A percentile compares a stretch with the other conserved stretches of the same genome.
Evolutionary conservation across 1,284 basidiomycete genomes (phyloP).

Genomic region (Vanrija sp.): DNA sequence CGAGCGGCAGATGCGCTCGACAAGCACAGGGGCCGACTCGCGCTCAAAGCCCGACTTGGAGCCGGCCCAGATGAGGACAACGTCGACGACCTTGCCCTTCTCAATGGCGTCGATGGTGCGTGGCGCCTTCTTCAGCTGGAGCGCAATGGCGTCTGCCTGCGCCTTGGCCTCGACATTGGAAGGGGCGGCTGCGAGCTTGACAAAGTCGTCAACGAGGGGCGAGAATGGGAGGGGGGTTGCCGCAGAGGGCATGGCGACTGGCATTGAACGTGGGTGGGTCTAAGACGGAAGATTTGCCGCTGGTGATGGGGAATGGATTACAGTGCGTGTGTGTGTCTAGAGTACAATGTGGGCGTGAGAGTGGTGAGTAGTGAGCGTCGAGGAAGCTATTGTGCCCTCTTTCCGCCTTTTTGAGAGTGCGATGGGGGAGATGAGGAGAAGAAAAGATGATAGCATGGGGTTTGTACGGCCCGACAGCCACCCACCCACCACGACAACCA

Average conservation of each 20-base stretch:
- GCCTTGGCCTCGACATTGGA: constrained; percentile 47
- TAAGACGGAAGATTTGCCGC: too few species aligned
- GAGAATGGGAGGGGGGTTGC: constrained; percentile 40
- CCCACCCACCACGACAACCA: too few species aligned
- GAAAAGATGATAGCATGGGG: too few species aligned
- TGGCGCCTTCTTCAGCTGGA: constrained; percentile 39
- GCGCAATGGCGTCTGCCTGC: constrained; percentile 43
- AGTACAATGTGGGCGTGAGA: too few species aligned
- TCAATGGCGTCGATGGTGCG: constrained; percentile 38
- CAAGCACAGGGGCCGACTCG: constrained; percentile 82
- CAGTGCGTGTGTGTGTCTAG: too few species aligned
- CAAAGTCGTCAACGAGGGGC: constrained; percentile 34
- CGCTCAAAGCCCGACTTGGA: constrained; percentile 90
- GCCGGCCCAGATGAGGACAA: constrained; percentile 66
- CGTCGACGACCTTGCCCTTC: constrained; percentile 55
- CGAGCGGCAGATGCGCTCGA: constrained; percentile 69
- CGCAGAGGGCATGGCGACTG: constrained; percentile 30
- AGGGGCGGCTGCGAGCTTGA: constrained; percentile 37
- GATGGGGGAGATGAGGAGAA: too few species aligned
- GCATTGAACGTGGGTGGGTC: constrained; percentile 21
- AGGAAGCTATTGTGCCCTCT: too few species aligned
- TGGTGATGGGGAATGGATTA: too few species aligned
- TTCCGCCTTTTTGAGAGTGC: too few species aligned
- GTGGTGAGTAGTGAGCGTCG: too few species aligned
- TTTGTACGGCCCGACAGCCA: too few species aligned